A percentile compares a stretch with the other conserved stretches of the same genome.
phyloP scores from a whole-genome alignment of 1,284 basidiomycete species.

The Puccinia triticina region DNA sequence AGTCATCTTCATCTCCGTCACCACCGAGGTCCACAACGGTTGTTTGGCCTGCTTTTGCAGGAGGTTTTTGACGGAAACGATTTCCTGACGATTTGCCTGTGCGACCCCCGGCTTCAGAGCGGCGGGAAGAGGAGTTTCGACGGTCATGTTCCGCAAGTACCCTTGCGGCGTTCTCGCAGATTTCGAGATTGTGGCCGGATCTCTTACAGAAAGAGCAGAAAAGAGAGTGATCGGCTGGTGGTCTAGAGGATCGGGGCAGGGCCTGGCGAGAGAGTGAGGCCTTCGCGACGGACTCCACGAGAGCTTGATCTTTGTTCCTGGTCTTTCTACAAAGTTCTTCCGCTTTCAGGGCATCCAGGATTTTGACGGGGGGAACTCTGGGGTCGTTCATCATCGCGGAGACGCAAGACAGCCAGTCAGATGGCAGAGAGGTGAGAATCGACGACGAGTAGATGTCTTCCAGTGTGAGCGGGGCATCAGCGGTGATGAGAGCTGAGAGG shows the following conservation, averaged over 20 bases:
- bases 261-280: not conserved
- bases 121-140: not conserved
- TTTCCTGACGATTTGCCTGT: not conserved
- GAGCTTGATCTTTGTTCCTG: not conserved
- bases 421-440: not conserved
- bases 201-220: no score
- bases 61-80: not conserved
- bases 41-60: not conserved
- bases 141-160: no score
- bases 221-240: not conserved
- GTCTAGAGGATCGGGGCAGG: not conserved
- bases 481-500: not conserved
- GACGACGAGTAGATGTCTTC: not conserved
- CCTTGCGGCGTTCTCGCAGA: no score
- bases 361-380: not conserved
- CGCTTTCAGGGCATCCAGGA: not conserved
- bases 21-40: not conserved
- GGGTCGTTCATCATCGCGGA: not conserved
- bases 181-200: no score
- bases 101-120: no score
- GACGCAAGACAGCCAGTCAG: constrained; percentile 6
- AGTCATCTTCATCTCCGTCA: no score
- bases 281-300: not conserved
- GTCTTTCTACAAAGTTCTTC: not conserved
- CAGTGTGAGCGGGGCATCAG: not conserved